Conservation (phyloP, 192 early-diverging fungal species). For the Coemansia sp. region DNA sequence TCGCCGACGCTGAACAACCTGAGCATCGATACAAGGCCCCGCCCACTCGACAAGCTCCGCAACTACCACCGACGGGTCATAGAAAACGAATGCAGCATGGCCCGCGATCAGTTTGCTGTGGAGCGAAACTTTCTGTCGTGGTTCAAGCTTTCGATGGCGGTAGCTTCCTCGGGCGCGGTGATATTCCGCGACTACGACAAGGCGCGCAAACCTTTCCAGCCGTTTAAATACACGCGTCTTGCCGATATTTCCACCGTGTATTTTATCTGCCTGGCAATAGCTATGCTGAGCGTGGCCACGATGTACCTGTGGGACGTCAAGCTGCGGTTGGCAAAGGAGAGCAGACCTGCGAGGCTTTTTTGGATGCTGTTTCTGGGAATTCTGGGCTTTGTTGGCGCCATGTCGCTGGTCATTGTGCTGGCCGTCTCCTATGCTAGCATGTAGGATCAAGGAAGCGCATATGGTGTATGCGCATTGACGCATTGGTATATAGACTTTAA, state of each 20-base stretch:
- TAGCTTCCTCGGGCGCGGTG: slow-evolving; percentile 23
- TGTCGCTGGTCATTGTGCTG: slow-evolving; percentile 36
- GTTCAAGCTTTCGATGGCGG: slow-evolving; percentile 38
- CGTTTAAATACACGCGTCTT: slow-evolving; percentile 5
- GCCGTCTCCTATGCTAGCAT: slow-evolving; percentile 1
- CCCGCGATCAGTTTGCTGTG: slow-evolving; percentile 49
- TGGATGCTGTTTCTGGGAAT: slow-evolving; percentile 26
- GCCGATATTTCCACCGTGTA: slow-evolving; percentile 20
- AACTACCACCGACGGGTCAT: slow-evolving; percentile 18
- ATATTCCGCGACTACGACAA: slow-evolving; percentile 9
- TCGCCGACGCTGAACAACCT: background rate
- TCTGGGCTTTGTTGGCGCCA: slow-evolving; percentile 23
- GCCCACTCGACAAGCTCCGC: background rate
- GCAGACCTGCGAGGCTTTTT: slow-evolving; percentile 26
- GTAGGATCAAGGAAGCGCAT: background rate
- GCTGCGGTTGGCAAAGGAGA: slow-evolving; percentile 13
- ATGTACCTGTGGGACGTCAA: slow-evolving; percentile 25
- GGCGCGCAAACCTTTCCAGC: background rate
- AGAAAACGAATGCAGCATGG: slow-evolving; percentile 50
- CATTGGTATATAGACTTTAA: too few relatives aligned
- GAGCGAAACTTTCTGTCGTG: slow-evolving; percentile 53
- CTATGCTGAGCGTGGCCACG: slow-evolving; percentile 22
- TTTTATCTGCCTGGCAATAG: slow-evolving; percentile 24
- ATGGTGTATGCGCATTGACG: background rate
- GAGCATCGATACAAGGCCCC: slow-evolving; percentile 1